phyloP scores from a whole-genome alignment of 345 rosid genomes.

The Eucalyptus tenuipes region DNA sequence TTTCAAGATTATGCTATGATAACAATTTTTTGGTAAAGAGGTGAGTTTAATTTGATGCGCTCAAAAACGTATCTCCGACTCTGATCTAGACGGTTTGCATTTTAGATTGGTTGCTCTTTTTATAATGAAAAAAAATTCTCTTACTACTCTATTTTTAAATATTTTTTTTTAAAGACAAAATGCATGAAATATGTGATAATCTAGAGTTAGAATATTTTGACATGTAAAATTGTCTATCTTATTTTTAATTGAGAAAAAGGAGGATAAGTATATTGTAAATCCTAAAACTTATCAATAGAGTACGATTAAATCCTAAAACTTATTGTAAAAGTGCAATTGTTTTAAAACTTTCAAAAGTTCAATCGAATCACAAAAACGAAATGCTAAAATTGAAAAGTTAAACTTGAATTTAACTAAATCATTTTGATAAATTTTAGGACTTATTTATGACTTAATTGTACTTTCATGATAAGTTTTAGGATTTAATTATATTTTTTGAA shows the following conservation, averaged over 20 bases:
- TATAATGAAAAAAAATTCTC: not conserved
- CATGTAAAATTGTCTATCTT: not conserved
- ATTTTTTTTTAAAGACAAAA: not conserved
- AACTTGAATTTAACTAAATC: too few relatives aligned
- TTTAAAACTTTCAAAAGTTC: fast-evolving
- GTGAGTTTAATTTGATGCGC: fast-evolving
- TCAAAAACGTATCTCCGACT: fast-evolving
- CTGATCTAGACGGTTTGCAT: fast-evolving
- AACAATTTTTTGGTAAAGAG: fast-evolving
- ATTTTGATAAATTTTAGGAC: too few relatives aligned
- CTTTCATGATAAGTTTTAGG: too few relatives aligned
- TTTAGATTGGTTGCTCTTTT: not conserved
- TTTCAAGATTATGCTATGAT: fast-evolving
- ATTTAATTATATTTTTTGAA: too few relatives aligned
- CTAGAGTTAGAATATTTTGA: fast-evolving
- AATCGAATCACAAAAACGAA: fast-evolving
- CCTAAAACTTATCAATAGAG: fast-evolving
- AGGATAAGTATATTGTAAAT: fast-evolving
- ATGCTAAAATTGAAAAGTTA: too few relatives aligned
- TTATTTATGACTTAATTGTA: fast-evolving
- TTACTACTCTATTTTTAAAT: not conserved
- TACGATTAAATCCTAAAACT: fast-evolving
- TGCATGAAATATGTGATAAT: not conserved
- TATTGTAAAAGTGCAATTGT: fast-evolving
- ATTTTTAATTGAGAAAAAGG: not conserved